These are phyloP conservation scores for Tolypocladium album DNA, from an alignment of 2,329 filamentous ascomycete species.

Conservation along the genomic window DNA sequence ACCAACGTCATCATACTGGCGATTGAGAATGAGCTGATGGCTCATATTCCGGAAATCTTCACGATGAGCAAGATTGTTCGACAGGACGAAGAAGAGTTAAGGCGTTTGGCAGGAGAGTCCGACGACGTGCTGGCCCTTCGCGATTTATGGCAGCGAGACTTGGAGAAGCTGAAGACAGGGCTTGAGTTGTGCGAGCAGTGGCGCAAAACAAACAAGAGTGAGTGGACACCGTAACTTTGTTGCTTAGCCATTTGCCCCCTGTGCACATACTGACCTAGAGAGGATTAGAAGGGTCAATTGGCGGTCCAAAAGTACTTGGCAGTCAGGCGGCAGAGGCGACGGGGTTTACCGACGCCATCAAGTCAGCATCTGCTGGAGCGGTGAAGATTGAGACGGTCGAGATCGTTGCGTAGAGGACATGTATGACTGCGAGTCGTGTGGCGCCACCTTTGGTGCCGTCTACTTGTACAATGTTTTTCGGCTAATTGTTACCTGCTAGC, in stretches of 20 bases:
- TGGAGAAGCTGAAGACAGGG: not conserved
- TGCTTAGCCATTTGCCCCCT: not conserved
- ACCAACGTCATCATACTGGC: slow-evolving; percentile 2
- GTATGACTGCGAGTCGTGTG: not conserved
- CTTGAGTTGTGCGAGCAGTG: not conserved
- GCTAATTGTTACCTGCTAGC: no score
- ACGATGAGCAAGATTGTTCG: not conserved
- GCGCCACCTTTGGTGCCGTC: no score
- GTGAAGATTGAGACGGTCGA: not conserved
- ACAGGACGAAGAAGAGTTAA: not conserved
- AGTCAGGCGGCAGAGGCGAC: not conserved
- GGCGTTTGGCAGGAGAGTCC: not conserved
- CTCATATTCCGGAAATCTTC: slow-evolving; percentile 1
- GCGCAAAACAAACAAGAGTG: not conserved
- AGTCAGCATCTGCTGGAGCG: not conserved
- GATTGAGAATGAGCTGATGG: slow-evolving; percentile 2
- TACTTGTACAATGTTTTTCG: no score
- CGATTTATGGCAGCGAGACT: not conserved
- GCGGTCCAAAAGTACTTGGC: not conserved
- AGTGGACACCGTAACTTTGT: not conserved
- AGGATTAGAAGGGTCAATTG: not conserved
- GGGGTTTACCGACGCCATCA: not conserved
- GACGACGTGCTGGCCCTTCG: not conserved
- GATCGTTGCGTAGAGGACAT: not conserved
- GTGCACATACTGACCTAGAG: not conserved